Conservation (phyloP, 305 asterid species). For the Plantago lanceolata region DNA sequence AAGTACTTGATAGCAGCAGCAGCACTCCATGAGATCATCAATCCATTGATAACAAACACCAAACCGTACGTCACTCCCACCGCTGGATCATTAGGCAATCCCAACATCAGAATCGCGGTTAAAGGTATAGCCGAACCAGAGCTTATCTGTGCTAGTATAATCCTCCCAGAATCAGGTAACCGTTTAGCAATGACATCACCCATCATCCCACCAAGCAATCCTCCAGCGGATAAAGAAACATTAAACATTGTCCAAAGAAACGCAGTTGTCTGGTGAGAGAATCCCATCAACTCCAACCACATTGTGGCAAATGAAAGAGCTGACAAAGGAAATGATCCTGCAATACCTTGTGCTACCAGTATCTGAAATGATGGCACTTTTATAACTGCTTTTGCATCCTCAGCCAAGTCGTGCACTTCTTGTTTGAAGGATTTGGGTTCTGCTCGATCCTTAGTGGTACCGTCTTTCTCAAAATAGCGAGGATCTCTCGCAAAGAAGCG, state of each 20-base stretch:
- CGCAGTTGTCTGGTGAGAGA: constrained; percentile 67
- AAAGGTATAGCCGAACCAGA: constrained; percentile 71
- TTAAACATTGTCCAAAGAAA: constrained; percentile 48
- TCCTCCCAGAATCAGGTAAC: constrained; percentile 67
- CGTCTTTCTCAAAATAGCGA: constrained; percentile 35
- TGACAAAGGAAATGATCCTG: constrained; percentile 82
- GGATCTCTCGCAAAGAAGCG: constrained; percentile 67
- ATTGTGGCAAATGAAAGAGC: constrained; percentile 66
- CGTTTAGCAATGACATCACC: constrained; percentile 59
- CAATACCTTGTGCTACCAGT: constrained; percentile 68
- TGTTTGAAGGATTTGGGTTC: constrained; percentile 36
- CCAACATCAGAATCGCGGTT: constrained; percentile 61
- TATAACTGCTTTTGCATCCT: constrained; percentile 62
- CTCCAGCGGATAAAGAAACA: constrained; percentile 57
- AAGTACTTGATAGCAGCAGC: constrained; percentile 81
- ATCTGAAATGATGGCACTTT: constrained; percentile 62
- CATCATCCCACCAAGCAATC: constrained; percentile 72
- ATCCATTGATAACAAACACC: constrained; percentile 60
- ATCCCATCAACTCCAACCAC: constrained; percentile 92
- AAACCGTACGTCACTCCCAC: constrained; percentile 47
- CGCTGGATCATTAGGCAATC: constrained; percentile 63
- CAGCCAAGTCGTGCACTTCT: constrained; percentile 51
- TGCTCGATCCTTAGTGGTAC: constrained; percentile 26
- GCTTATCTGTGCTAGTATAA: constrained; percentile 71
- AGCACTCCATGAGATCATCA: constrained; percentile 64